Percentiles rank a stretch among this genome's conserved stretches.
Conservation (phyloP, 139 green algal species). For the Volvox reticuliferus region DNA sequence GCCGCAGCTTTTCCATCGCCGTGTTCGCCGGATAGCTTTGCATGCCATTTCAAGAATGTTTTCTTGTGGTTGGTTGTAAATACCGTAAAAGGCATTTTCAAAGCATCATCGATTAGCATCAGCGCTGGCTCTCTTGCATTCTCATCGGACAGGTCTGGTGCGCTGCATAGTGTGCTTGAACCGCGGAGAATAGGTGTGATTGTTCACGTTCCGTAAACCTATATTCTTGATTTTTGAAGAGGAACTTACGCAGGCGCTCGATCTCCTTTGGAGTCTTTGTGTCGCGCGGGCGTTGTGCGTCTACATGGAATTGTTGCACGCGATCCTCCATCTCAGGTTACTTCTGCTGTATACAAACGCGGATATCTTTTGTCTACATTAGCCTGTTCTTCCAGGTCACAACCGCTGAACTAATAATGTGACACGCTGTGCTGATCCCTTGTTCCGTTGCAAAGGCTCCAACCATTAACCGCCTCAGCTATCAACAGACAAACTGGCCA, state of each 20-base stretch:
- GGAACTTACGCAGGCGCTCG: conserved; percentile 23
- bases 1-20: background rate
- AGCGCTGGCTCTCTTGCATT: conserved; percentile 14
- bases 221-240: conserved; percentile 49
- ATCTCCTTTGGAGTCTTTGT: conserved; percentile 21
- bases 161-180: conserved; percentile 13
- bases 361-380: background rate
- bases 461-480: background rate
- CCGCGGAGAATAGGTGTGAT: background rate
- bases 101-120: conserved; percentile 24
- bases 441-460: background rate
- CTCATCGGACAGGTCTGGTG: background rate
- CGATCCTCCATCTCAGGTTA: conserved; percentile 30
- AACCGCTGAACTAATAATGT: background rate
- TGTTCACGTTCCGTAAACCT: conserved; percentile 47
- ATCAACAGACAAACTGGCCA: background rate
- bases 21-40: background rate
- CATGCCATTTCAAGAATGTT: conserved; percentile 34
- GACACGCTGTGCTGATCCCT: background rate
- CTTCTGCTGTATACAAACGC: background rate
- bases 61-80: conserved; percentile 49
- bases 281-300: conserved; percentile 21
- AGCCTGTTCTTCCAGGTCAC: background rate
- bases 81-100: conserved; percentile 49
- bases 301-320: conserved; percentile 25